Conservation (phyloP, 2,329 filamentous ascomycete genomes). For the Alternaria sp. region DNA sequence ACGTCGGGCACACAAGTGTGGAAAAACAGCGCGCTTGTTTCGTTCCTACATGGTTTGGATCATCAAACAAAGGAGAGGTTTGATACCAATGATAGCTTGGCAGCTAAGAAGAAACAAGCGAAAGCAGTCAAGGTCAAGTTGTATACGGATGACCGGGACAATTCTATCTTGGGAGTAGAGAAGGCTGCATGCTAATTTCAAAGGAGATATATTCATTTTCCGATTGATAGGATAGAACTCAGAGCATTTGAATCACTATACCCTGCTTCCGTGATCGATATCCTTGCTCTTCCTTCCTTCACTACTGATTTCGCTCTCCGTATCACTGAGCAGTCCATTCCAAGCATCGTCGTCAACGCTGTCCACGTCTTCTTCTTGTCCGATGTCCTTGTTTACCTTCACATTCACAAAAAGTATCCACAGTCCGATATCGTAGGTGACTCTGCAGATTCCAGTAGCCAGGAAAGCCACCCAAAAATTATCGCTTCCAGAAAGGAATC, state of each 20-base stretch:
- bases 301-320: slow-evolving; percentile 34
- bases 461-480: slow-evolving; percentile 52
- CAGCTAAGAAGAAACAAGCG: slow-evolving; percentile 17
- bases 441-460: slow-evolving; percentile 46
- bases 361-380: slow-evolving; percentile 29
- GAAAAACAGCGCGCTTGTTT: slow-evolving; percentile 23
- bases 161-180: slow-evolving; percentile 14
- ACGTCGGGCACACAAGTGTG: slow-evolving; percentile 21
- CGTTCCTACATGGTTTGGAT: slow-evolving; percentile 21
- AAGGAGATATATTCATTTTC: neutral
- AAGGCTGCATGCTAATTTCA: slow-evolving; percentile 6
- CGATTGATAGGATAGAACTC: too few relatives aligned
- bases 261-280: slow-evolving; percentile 19
- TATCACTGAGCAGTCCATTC: slow-evolving; percentile 43
- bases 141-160: slow-evolving; percentile 9
- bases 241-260: slow-evolving; percentile 8
- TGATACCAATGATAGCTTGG: slow-evolving; percentile 8
- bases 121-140: slow-evolving; percentile 17
- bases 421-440: slow-evolving; percentile 49
- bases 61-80: slow-evolving; percentile 19
- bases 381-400: slow-evolving; percentile 34
- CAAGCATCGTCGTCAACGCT: slow-evolving; percentile 39
- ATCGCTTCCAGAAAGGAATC: slow-evolving; percentile 44
- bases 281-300: slow-evolving; percentile 37
- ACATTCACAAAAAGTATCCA: slow-evolving; percentile 51